These are phyloP conservation scores for Dactylellina drechsleri DNA, from an alignment of 2,329 filamentous ascomycete genomes.

Conservation along the genomic window DNA sequence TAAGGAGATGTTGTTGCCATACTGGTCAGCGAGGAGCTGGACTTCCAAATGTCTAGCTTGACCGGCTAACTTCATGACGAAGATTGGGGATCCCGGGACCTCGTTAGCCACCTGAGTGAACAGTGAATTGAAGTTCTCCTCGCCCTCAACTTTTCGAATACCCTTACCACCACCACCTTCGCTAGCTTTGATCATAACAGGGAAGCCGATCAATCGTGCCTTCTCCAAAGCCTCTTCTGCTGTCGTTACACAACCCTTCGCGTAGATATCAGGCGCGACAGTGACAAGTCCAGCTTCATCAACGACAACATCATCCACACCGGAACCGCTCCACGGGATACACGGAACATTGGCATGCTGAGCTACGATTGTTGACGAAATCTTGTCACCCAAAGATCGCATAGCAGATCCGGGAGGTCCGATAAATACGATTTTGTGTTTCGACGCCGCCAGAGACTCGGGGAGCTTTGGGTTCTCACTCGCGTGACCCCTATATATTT, in stretches of 20 bases:
- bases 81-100: conserved; percentile 98
- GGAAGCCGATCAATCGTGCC: conserved; percentile 92
- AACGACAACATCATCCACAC: conserved; percentile 81
- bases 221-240: conserved; percentile 89
- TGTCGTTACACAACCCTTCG: conserved; percentile 87
- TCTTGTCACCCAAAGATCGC: conserved; percentile 99
- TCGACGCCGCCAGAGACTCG: conserved; percentile 92
- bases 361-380: conserved; percentile 98
- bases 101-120: conserved; percentile 98
- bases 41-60: conserved; percentile 97
- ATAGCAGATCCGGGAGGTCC: conserved; percentile 97
- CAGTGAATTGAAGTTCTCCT: conserved; percentile 83
- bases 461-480: conserved; percentile 98
- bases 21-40: conserved; percentile 96
- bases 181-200: conserved; percentile 99
- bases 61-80: conserved; percentile 99
- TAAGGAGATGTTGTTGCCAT: conserved; percentile 99
- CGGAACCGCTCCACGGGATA: conserved; percentile 98
- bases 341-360: conserved; percentile 96
- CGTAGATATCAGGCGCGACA: conserved; percentile 84
- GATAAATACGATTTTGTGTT: conserved; percentile 99
- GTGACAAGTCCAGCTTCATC: conserved; percentile 83
- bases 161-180: conserved; percentile 99
- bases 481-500: conserved; percentile 81
- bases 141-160: conserved; percentile 90